These are phyloP conservation scores for Candida insectorum DNA, from an alignment of 805 yeast species.

Conservation along the genomic window DNA sequence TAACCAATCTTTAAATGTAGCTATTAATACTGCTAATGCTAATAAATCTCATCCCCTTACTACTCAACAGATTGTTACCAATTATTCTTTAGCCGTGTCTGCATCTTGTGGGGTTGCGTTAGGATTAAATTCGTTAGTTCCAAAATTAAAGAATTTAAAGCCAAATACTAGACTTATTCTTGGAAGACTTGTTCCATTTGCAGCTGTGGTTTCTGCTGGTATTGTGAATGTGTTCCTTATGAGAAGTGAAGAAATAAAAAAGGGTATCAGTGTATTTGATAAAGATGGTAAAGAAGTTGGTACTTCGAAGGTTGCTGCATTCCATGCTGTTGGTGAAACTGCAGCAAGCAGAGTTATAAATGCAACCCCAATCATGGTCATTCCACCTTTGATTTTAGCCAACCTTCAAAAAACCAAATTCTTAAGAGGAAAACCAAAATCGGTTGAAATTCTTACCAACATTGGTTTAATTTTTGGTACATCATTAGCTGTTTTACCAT, in stretches of 20 bases:
- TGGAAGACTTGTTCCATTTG: constrained; percentile 92
- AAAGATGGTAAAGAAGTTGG: constrained; percentile 59
- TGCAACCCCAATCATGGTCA: constrained; percentile 96
- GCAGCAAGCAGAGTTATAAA: constrained; percentile 92
- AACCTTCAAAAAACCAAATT: constrained; percentile 64
- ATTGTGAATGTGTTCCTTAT: constrained; percentile 92
- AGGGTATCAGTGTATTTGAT: constrained; percentile 74
- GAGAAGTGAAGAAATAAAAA: constrained; percentile 91
- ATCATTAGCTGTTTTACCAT: constrained; percentile 84
- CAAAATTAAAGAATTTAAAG: constrained; percentile 67
- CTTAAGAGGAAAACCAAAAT: constrained; percentile 63
- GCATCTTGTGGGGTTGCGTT: constrained; percentile 96
- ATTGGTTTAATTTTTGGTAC: constrained; percentile 83
- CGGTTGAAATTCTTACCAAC: constrained; percentile 68
- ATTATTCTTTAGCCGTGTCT: constrained; percentile 83
- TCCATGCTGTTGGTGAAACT: constrained; percentile 93
- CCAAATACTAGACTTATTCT: constrained; percentile 68
- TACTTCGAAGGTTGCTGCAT: constrained; percentile 80
- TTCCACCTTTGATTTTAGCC: constrained; percentile 86
- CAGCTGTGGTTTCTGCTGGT: constrained; percentile 98
- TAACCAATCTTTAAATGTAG: constrained; percentile 94
- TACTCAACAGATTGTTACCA: constrained; percentile 69
- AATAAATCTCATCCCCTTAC: constrained; percentile 92
- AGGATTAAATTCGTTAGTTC: constrained; percentile 90
- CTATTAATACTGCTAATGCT: constrained; percentile 93